Evolutionary conservation across 176 grass and related monocot genomes (phyloP).

Genomic region (Bothriochloa decipiens): DNA sequence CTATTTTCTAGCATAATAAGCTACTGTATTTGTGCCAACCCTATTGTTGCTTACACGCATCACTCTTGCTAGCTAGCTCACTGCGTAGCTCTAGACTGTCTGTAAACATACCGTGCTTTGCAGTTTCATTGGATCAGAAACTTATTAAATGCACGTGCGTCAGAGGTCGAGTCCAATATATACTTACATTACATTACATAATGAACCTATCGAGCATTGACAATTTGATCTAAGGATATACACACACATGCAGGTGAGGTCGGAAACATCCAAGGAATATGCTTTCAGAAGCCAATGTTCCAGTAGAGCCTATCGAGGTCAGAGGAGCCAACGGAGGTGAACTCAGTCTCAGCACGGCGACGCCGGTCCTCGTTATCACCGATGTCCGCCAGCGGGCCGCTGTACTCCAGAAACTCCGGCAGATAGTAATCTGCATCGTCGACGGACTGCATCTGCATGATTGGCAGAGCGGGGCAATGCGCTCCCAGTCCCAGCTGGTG

Average conservation of each 20-base stretch:
- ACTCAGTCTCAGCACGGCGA: background rate
- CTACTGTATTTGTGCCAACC: background rate
- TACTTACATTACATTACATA: too few relatives aligned
- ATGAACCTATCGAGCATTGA: too few relatives aligned
- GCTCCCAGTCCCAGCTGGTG: background rate
- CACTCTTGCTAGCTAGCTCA: background rate
- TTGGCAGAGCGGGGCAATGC: background rate
- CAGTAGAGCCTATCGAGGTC: constrained; percentile 3
- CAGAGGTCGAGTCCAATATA: too few relatives aligned
- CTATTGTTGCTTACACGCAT: background rate
- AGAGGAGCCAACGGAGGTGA: background rate
- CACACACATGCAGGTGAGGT: background rate
- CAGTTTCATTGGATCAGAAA: too few relatives aligned
- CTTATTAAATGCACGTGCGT: too few relatives aligned
- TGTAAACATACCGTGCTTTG: too few relatives aligned
- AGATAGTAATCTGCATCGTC: constrained; percentile 3
- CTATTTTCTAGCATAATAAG: background rate
- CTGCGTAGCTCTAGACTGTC: background rate
- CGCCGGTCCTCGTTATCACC: background rate
- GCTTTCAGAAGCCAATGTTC: constrained; percentile 16
- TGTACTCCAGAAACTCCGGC: constrained; percentile 1
- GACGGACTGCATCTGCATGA: background rate
- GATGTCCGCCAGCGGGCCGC: background rate
- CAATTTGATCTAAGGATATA: background rate
- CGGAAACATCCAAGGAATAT: background rate